Evolutionary conservation across 2,329 filamentous ascomycete genomes (phyloP), one percentile per base, ranked within the genome.

Genomic region (Aurifilum marmelostoma): DNA sequence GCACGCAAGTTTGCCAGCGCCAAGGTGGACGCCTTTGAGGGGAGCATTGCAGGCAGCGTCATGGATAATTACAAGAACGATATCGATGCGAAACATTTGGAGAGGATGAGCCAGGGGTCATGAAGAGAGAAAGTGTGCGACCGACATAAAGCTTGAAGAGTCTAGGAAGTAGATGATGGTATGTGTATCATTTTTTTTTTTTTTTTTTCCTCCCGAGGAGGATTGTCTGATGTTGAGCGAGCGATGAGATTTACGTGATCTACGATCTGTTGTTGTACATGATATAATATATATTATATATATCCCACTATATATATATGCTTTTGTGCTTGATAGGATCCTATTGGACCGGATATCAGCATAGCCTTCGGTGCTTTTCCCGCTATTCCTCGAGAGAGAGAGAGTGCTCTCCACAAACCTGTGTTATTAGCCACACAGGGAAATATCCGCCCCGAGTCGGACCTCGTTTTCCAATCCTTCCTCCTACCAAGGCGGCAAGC

Each of bases 1-100:
- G 92, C 92, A 8, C 84, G 93, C 74, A 91, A 93, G 75, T 97
- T 96, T 77, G 86, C 88, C 11, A 76, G 76, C 32, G 87, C 87
- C 2, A 75, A 85, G 69, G 85, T 88, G 11, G 82, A 89, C 68
- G 87, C 87, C 14, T 88, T 88, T 71, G 80, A 81, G 58, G 84
- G 85, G 74, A 77, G 78, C 12, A 78, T 88, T n/a, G 80, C 84
- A 66, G 80, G 79, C 37, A 79, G 80, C 34, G 78, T 86, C 4
- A 78, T 88, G 76, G 77, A 82, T 64, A 80, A 80, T 50, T 88
- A 87, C 74, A 81, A 84, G 71, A 75, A 83, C 66, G 78, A 81
- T 67, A 75, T 79, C 34, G 75, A 75, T 29, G 71, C 77, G 21
- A 72, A 76, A 1, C 75, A 78, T 58, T 70, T 76, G 39, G 74